phyloP scores from a whole-genome alignment of 2,329 filamentous ascomycete genomes.

The Botrytis elliptica region DNA sequence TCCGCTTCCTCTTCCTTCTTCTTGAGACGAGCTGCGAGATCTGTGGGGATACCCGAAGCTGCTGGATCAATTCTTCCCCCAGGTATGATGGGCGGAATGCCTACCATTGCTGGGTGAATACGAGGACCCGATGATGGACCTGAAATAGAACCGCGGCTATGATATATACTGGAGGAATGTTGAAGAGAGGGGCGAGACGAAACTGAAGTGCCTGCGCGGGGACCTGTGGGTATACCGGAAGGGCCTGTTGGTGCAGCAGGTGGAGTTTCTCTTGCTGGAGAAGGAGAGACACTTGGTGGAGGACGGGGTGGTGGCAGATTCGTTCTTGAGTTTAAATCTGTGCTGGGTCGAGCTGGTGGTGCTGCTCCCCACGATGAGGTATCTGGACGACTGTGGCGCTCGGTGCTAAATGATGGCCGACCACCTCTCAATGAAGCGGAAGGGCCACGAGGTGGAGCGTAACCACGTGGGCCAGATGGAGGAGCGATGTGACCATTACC shows the following conservation, averaged over 20 bases:
- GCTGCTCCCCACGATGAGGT: conserved; percentile 34
- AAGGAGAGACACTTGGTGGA: conserved; percentile 34
- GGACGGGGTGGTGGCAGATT: conserved; percentile 29
- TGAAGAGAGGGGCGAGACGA: conserved; percentile 34
- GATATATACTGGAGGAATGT: conserved; percentile 33
- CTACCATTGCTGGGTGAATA: conserved; percentile 39
- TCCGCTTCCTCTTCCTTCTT: conserved; percentile 40
- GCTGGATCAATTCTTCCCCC: conserved; percentile 38
- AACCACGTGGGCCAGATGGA: conserved; percentile 40
- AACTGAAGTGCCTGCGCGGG: conserved; percentile 31
- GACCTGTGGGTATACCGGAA: conserved; percentile 37
- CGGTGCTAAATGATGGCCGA: conserved; percentile 35
- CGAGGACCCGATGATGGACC: conserved; percentile 31
- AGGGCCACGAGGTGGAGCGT: conserved; percentile 33
- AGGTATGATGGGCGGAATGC: conserved; percentile 37
- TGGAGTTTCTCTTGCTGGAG: conserved; percentile 29
- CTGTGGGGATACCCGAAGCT: conserved; percentile 34
- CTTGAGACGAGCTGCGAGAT: conserved; percentile 35
- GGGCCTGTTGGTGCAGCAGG: conserved; percentile 35
- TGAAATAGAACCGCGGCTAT: conserved; percentile 23
- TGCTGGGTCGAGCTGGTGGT: conserved; percentile 29
- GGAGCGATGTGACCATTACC: conserved; percentile 26
- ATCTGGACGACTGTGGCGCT: conserved; percentile 35
- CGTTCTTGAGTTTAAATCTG: conserved; percentile 24
- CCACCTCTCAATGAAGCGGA: conserved; percentile 35